Evolutionary conservation across 192 early-diverging fungal species (phyloP), one percentile per base, ranked within the genome.

Genomic region (Entomortierella lignicola): DNA sequence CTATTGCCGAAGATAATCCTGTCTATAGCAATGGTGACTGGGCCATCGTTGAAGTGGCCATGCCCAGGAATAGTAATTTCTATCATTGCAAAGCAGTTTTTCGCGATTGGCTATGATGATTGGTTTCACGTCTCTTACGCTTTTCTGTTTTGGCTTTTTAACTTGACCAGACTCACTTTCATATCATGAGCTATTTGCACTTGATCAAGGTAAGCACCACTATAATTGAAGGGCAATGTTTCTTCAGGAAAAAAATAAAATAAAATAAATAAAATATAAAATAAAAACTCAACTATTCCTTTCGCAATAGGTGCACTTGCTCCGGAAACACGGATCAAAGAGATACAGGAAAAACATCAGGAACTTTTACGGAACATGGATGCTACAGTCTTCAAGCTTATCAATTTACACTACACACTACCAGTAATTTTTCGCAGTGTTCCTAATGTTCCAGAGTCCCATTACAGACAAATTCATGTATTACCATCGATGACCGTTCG

Each of bases 351-450:
- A 39, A 55, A 63, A 47, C 34, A 79, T 57, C 75, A 79, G 42
- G 75, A 79, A 26, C 54, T 70, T 12, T 52, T 79, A 34, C 39
- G 39, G 26, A 47, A 61, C 32, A 62, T 55, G 29, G 67, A 70
- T 18, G 75, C 75, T 15, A 70, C 75, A n/a, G 68, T 79, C 0
- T 59, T 79, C 63, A 79, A 79, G 52, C 66, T 79, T 41, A 55
- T 79, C 31, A 68, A 79, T 32, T 32, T 67, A 4, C 67, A 70
- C 13, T 66, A 59, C 37, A 79, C 67, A 0, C 31, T 79, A 12
- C 75, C 75, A 17, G 75, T 79, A 11, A 48, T 70, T 13, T 79
- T 79, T 60, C 75, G 68, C 2, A 67, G 70, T 66, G 75, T 79
- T 8, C 75, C 75, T 8, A 79, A 55, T 23, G 75, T 79, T 1